phyloP scores from a whole-genome alignment of 352 stramenopile genomes.

The Phytophthora ohioensis region DNA sequence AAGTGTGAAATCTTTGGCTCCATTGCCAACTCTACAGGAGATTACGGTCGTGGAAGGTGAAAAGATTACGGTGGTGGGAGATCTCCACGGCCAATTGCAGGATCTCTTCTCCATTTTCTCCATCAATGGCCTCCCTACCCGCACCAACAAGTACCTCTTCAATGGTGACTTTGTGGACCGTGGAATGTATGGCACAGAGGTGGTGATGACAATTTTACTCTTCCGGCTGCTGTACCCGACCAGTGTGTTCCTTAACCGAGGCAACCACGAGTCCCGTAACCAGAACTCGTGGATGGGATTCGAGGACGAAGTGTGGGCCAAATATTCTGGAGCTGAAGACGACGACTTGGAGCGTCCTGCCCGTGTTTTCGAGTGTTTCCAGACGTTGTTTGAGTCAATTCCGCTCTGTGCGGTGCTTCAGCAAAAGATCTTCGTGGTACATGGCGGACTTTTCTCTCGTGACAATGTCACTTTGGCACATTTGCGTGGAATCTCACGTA shows the following conservation, averaged over 20 bases:
- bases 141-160: slow-evolving; percentile 96
- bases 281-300: slow-evolving; percentile 96
- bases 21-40: slow-evolving; percentile 87
- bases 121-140: slow-evolving; percentile 90
- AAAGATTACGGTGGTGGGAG: slow-evolving; percentile 93
- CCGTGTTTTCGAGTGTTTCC: slow-evolving; percentile 74
- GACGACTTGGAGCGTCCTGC: slow-evolving; percentile 58
- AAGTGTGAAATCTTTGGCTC: slow-evolving; percentile 63
- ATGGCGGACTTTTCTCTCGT: slow-evolving; percentile 93
- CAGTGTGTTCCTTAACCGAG: slow-evolving; percentile 92
- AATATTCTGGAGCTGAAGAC: slow-evolving; percentile 76
- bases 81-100: slow-evolving; percentile 95
- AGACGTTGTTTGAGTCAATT: slow-evolving; percentile 87
- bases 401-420: slow-evolving; percentile 93
- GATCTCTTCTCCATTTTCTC: slow-evolving; percentile 96
- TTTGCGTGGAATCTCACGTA: slow-evolving; percentile 90
- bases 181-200: slow-evolving; percentile 90
- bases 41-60: slow-evolving; percentile 85
- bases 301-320: slow-evolving; percentile 88
- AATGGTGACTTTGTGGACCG: slow-evolving; percentile 98
- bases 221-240: slow-evolving; percentile 88
- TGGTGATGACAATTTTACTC: slow-evolving; percentile 77
- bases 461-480: slow-evolving; percentile 93
- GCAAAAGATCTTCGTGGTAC: slow-evolving; percentile 94
- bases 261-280: slow-evolving; percentile 96